A percentile compares a stretch with the other conserved stretches of the same genome.
phyloP scores from a whole-genome alignment of 192 early-diverging fungal species.

The Backusella sp. region DNA sequence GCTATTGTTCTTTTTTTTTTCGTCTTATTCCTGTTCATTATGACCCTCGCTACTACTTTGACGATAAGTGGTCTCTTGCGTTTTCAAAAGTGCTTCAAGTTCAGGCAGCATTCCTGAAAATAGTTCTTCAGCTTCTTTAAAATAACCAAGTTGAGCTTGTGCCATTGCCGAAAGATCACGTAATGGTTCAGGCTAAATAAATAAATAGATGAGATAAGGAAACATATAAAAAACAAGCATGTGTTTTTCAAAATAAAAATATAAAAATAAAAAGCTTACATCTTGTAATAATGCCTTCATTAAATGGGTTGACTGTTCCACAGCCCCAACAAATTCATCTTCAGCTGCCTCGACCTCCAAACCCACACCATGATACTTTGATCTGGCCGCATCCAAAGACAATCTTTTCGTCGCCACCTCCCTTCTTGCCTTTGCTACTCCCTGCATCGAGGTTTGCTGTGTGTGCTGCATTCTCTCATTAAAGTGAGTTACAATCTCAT shows the following conservation, averaged over 20 bases:
- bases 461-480: constrained; percentile 63
- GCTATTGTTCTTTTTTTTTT: background rate
- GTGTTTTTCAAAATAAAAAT: background rate
- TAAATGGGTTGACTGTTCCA: constrained; percentile 88
- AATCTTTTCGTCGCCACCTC: constrained; percentile 76
- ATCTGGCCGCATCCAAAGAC: constrained; percentile 79
- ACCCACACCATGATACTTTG: constrained; percentile 65
- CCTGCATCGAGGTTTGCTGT: constrained; percentile 64
- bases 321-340: constrained; percentile 88
- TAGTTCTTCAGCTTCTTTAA: constrained; percentile 70
- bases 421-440: constrained; percentile 82
- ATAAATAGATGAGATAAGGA: constrained; percentile 20
- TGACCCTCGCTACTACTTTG: background rate
- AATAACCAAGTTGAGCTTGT: constrained; percentile 76
- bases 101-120: constrained; percentile 74
- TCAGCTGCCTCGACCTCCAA: constrained; percentile 82
- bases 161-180: constrained; percentile 79
- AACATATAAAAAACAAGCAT: background rate
- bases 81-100: constrained; percentile 85
- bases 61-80: constrained; percentile 82
- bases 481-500: constrained; percentile 66
- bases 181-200: constrained; percentile 59
- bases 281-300: constrained; percentile 88
- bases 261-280: constrained; percentile 7
- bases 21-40: background rate